Evolutionary conservation across 2,329 filamentous ascomycete genomes (phyloP).

Genomic region (Parascedosporium putredinis): DNA sequence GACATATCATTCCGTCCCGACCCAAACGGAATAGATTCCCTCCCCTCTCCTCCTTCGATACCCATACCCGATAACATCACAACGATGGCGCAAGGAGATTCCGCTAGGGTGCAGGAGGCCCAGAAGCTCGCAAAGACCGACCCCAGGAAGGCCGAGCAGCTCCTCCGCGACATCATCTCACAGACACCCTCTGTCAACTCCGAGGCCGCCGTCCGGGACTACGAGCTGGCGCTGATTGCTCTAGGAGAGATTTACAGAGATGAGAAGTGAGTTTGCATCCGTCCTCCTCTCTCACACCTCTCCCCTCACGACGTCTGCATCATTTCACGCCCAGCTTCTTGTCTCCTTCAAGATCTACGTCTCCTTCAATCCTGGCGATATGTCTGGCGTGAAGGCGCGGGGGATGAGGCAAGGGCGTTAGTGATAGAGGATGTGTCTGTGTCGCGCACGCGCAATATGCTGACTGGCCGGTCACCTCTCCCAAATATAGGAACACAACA

Average conservation of each 20-base stretch:
- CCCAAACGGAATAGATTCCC: too few relatives aligned
- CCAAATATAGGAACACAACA: slow-evolving; percentile 8
- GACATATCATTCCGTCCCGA: not conserved
- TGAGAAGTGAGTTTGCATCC: slow-evolving; percentile 51
- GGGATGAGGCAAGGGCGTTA: not conserved
- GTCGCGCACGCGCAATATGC: too few relatives aligned
- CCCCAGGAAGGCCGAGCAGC: slow-evolving; percentile 71
- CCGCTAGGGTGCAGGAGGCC: slow-evolving; percentile 71
- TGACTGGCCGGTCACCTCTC: too few relatives aligned
- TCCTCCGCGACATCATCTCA: slow-evolving; percentile 84
- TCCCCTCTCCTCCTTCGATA: too few relatives aligned
- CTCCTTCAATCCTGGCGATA: too few relatives aligned
- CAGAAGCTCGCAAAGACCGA: slow-evolving; percentile 73
- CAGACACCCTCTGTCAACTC: slow-evolving; percentile 72
- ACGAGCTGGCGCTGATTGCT: slow-evolving; percentile 78
- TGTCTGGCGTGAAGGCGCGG: too few relatives aligned
- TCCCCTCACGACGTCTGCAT: too few relatives aligned
- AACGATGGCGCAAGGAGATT: slow-evolving; percentile 47
- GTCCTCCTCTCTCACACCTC: too few relatives aligned
- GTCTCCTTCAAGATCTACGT: too few relatives aligned
- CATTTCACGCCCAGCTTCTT: too few relatives aligned
- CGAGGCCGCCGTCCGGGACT: slow-evolving; percentile 81
- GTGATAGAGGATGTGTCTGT: not conserved
- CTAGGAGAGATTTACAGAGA: slow-evolving; percentile 90
- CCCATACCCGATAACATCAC: not conserved